Evolutionary conservation across 202 grass and related monocot genomes (phyloP).

Genomic region (Carex arenaria): DNA sequence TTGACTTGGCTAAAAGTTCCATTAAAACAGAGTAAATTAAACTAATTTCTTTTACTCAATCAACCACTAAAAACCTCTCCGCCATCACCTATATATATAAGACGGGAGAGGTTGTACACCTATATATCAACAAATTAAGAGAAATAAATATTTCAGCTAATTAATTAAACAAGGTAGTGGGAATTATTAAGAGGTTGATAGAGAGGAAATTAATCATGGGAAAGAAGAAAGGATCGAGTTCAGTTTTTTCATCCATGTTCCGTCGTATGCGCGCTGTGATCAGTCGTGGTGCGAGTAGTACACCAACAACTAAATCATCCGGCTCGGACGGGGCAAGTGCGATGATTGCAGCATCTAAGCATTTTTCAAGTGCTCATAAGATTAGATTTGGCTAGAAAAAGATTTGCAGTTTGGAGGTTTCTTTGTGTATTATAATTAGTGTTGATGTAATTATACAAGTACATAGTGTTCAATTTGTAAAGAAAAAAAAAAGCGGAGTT

Average conservation of each 20-base stretch:
- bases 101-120: background rate
- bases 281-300: background rate
- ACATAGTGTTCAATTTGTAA: no score
- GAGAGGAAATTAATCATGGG: background rate
- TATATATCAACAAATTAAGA: background rate
- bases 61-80: background rate
- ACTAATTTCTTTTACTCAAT: background rate
- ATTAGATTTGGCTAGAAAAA: conserved; percentile 2
- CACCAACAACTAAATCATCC: background rate
- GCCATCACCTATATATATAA: background rate
- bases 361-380: conserved; percentile 22
- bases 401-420: background rate
- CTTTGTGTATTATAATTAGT: background rate
- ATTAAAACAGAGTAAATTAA: background rate
- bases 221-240: background rate
- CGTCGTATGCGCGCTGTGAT: background rate
- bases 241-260: background rate
- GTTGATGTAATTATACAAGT: background rate
- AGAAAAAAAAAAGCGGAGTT: background rate
- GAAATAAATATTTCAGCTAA: background rate
- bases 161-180: background rate
- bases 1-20: background rate
- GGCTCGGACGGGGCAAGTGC: background rate
- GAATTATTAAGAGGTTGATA: background rate
- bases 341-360: background rate